A percentile compares a stretch with the other conserved stretches of the same genome.
phyloP scores from a whole-genome alignment of 2,329 filamentous ascomycete genomes.

The Scytalidium sp. region DNA sequence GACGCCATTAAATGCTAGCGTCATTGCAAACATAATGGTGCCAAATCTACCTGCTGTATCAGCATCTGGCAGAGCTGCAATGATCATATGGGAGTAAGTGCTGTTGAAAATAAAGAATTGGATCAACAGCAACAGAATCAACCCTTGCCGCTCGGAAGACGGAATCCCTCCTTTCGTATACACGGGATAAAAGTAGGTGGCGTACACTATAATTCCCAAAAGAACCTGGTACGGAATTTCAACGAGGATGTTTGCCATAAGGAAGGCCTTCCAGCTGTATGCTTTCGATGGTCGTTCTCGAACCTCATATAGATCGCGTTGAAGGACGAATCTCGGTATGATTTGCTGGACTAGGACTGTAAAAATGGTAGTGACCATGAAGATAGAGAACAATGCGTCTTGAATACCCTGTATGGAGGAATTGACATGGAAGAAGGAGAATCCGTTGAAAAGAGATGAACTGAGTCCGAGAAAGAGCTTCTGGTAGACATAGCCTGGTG shows the following conservation, averaged over 20 bases:
- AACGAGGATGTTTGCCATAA: constrained; percentile 58
- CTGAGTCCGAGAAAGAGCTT: constrained; percentile 57
- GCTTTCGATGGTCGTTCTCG: constrained; percentile 30
- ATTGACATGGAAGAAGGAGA: constrained; percentile 62
- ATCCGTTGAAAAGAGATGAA: constrained; percentile 58
- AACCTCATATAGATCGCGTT: constrained; percentile 65
- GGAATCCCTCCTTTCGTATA: constrained; percentile 59
- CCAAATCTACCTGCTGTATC: constrained; percentile 77
- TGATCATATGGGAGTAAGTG: constrained; percentile 80
- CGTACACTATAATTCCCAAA: constrained; percentile 71
- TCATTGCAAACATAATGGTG: constrained; percentile 71
- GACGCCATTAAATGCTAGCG: constrained; percentile 74
- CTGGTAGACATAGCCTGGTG: constrained; percentile 71
- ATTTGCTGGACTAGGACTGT: constrained; percentile 62
- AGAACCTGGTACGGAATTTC: constrained; percentile 83
- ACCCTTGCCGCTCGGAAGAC: constrained; percentile 30
- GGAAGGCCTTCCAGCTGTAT: constrained; percentile 32
- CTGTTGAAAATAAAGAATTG: constrained; percentile 77
- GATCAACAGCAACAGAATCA: constrained; percentile 77
- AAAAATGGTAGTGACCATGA: constrained; percentile 71
- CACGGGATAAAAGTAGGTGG: constrained; percentile 83
- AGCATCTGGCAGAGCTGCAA: constrained; percentile 71
- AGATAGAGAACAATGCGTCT: constrained; percentile 69
- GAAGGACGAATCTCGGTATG: constrained; percentile 68
- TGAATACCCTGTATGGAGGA: constrained; percentile 64